These are phyloP conservation scores for Monilinia fructicola DNA, from an alignment of 2,329 filamentous ascomycete genomes.

Conservation along the genomic window DNA sequence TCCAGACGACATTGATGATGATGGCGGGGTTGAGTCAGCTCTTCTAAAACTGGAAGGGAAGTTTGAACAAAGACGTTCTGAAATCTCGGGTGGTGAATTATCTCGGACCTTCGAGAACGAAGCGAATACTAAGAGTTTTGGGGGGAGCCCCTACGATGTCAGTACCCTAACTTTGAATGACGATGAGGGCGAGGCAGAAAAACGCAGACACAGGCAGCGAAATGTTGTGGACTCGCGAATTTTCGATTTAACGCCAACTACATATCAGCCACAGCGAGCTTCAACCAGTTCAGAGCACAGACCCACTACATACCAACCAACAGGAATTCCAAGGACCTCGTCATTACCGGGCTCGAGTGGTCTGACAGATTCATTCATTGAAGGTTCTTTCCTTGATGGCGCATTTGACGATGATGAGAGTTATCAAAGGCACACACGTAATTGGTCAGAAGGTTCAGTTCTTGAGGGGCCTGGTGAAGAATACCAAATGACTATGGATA, in stretches of 20 bases:
- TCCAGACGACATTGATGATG: conserved; percentile 74
- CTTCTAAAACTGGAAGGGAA: conserved; percentile 89
- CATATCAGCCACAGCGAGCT: conserved; percentile 31
- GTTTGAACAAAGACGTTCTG: conserved; percentile 57
- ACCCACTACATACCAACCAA: conserved; percentile 37
- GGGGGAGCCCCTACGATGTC: conserved; percentile 30
- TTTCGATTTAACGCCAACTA: conserved; percentile 34
- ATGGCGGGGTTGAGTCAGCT: conserved; percentile 90
- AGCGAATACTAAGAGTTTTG: conserved; percentile 36
- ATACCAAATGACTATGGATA: conserved; percentile 28
- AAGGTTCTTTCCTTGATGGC: conserved; percentile 73
- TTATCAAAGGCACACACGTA: conserved; percentile 43
- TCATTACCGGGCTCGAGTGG: conserved; percentile 54
- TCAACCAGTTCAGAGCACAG: conserved; percentile 32
- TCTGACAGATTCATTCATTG: conserved; percentile 73
- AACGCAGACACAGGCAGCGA: conserved; percentile 48
- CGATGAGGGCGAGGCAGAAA: conserved; percentile 42
- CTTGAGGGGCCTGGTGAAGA: conserved; percentile 51
- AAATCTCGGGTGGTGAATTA: conserved; percentile 30
- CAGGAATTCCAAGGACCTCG: conserved; percentile 27
- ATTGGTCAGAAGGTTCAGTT: conserved; percentile 58
- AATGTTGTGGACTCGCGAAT: conserved; percentile 48
- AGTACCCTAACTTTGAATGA: conserved; percentile 28
- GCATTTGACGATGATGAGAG: conserved; percentile 54
- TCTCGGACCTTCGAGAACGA: conserved; percentile 22